Conservation (phyloP, 768 basidiomycete genomes). For the Fibroporia radiculosa region DNA sequence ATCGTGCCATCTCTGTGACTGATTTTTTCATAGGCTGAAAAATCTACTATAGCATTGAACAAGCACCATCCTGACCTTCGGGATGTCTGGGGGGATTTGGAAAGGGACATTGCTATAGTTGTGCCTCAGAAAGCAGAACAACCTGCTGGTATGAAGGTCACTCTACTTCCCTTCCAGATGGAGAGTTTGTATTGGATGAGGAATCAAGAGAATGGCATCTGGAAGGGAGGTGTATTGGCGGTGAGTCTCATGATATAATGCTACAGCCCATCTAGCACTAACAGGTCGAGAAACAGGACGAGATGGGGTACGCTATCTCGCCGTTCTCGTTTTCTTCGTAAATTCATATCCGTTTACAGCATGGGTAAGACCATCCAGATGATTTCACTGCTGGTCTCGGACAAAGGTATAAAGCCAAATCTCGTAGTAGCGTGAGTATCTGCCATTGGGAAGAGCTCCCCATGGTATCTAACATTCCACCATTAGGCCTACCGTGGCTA, state of each 20-base stretch:
- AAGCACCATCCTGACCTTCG: constrained; percentile 73
- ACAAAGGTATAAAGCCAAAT: constrained; percentile 64
- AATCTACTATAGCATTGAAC: constrained; percentile 50
- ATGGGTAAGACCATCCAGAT: constrained; percentile 98
- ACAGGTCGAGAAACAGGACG: constrained; percentile 46
- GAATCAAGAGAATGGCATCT: constrained; percentile 80
- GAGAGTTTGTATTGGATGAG: constrained; percentile 97
- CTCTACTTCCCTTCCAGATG: constrained; percentile 87
- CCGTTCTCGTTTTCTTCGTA: not conserved
- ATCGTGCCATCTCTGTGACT: constrained; percentile 9
- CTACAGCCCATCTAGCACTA: not conserved
- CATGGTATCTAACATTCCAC: not conserved
- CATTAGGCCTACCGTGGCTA: constrained; percentile 41
- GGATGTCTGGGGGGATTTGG: constrained; percentile 84
- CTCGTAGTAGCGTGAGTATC: constrained; percentile 82
- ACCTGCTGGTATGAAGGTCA: constrained; percentile 76
- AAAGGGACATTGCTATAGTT: constrained; percentile 50
- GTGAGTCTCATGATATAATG: constrained; percentile 37
- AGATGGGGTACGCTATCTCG: constrained; percentile 68
- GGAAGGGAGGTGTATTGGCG: constrained; percentile 90
- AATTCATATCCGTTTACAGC: constrained; percentile 26
- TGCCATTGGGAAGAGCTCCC: not conserved
- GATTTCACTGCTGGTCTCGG: constrained; percentile 80
- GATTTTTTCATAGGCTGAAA: constrained; percentile 53
- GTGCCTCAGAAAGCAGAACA: constrained; percentile 68